Evolutionary conservation across 352 stramenopile genomes (phyloP).

Genomic region (Globisporangium cylindrosporum): DNA sequence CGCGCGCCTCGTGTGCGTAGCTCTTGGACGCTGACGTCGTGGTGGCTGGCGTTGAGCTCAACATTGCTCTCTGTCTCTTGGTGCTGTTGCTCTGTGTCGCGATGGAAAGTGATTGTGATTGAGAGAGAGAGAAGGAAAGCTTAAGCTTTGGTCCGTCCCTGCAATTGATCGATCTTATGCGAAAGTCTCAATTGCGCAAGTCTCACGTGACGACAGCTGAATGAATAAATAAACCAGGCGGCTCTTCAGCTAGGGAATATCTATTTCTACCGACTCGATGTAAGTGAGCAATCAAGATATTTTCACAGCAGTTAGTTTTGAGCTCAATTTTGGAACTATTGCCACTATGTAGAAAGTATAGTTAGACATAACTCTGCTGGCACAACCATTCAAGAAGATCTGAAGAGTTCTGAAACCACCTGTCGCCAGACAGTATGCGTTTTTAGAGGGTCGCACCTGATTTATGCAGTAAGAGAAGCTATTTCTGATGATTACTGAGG

Average conservation of each 20-base stretch:
- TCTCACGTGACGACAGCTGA: not conserved
- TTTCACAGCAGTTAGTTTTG: not conserved
- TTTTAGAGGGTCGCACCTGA: not conserved
- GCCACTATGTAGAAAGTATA: not conserved
- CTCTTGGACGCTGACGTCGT: conserved; percentile 6
- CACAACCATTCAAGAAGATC: not conserved
- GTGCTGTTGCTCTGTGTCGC: not conserved
- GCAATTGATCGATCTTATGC: not conserved
- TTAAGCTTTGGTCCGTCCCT: not conserved
- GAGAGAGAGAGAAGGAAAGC: not conserved
- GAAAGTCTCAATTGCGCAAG: not conserved
- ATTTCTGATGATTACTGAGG: no score
- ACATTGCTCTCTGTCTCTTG: not conserved
- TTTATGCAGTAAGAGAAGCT: no score
- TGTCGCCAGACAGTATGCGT: not conserved
- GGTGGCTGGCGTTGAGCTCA: not conserved
- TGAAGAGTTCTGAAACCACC: not conserved
- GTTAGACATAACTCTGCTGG: not conserved
- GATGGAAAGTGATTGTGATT: not conserved
- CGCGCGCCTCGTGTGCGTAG: conserved; percentile 13
- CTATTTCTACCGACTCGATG: not conserved
- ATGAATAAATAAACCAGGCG: not conserved
- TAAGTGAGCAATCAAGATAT: no score
- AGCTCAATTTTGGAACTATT: not conserved
- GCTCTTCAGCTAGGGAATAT: not conserved